Evolutionary conservation across 169 alveolate species (phyloP).

Genomic region (Theileria equi): DNA sequence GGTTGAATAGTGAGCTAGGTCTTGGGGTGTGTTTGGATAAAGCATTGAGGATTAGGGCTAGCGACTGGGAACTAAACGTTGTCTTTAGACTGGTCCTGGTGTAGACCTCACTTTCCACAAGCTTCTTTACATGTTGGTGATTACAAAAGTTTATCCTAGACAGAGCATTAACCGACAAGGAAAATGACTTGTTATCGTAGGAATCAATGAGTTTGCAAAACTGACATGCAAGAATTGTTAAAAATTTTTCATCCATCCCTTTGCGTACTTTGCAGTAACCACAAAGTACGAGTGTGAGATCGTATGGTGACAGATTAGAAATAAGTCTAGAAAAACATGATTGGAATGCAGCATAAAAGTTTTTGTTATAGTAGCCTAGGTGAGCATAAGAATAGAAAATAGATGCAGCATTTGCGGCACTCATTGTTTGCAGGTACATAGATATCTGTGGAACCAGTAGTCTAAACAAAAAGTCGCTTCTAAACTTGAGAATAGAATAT

Average conservation of each 20-base stretch:
- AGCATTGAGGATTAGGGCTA: conserved; percentile 32
- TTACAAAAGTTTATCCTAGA: conserved; percentile 38
- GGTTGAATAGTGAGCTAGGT: background rate
- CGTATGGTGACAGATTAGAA: conserved; percentile 25
- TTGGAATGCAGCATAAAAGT: conserved; percentile 24
- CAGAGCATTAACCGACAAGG: conserved; percentile 29
- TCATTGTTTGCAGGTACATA: conserved; percentile 22
- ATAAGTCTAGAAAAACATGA: conserved; percentile 5
- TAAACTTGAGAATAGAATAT: conserved; percentile 39
- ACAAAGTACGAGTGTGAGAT: conserved; percentile 25
- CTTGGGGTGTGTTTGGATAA: conserved; percentile 11
- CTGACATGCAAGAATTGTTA: conserved; percentile 53
- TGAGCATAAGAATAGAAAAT: conserved; percentile 47
- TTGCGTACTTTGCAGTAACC: conserved; percentile 28
- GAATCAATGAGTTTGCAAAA: conserved; percentile 36
- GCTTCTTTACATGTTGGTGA: conserved; percentile 33
- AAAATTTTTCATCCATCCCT: conserved; percentile 3
- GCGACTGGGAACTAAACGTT: conserved; percentile 14
- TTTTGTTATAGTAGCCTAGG: conserved; percentile 45
- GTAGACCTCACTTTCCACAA: conserved; percentile 53
- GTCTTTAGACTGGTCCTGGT: conserved; percentile 2
- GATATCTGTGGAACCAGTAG: conserved; percentile 43
- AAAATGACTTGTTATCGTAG: conserved; percentile 13
- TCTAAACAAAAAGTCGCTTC: conserved; percentile 54
- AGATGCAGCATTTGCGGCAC: conserved; percentile 28